These are phyloP conservation scores for Umbelopsis isabellina DNA, from an alignment of 192 early-diverging fungal species.

Conservation along the genomic window DNA sequence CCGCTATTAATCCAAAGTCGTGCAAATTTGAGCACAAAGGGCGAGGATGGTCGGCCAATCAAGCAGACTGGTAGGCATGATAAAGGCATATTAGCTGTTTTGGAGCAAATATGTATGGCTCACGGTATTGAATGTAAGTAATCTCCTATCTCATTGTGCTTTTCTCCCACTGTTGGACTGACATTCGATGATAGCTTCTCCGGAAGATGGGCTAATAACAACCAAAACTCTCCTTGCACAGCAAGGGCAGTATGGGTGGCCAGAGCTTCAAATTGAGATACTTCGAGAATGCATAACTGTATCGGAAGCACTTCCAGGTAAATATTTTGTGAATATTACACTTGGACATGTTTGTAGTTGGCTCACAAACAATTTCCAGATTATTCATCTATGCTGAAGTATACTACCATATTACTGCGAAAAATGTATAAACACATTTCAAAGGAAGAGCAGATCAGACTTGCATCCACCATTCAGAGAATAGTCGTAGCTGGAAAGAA, in stretches of 20 bases:
- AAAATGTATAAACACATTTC: constrained; percentile 63
- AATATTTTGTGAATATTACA: not conserved
- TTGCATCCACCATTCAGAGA: constrained; percentile 58
- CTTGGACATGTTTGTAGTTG: not conserved
- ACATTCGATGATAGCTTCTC: too few relatives aligned
- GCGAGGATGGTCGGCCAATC: not conserved
- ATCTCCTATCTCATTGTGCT: not conserved
- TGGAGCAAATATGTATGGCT: constrained; percentile 70
- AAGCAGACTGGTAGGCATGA: constrained; percentile 26
- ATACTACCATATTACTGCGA: constrained; percentile 66
- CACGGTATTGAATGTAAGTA: constrained; percentile 65
- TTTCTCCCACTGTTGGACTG: too few relatives aligned
- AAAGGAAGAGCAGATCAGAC: constrained; percentile 66
- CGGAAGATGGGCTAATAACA: too few relatives aligned
- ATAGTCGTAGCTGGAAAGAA: constrained; percentile 58
- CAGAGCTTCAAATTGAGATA: constrained; percentile 76
- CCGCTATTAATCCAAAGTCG: constrained; percentile 38
- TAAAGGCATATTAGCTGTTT: constrained; percentile 62
- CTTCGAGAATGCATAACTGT: constrained; percentile 75
- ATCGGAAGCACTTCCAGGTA: constrained; percentile 71
- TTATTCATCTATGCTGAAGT: constrained; percentile 61
- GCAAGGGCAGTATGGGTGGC: constrained; percentile 65
- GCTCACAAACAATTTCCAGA: constrained; percentile 43
- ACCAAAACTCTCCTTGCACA: too few relatives aligned
- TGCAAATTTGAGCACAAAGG: not conserved